Base-by-base conservation (phyloP, 2,329 filamentous ascomycete genomes). In the Beauveria sp. region DNA sequence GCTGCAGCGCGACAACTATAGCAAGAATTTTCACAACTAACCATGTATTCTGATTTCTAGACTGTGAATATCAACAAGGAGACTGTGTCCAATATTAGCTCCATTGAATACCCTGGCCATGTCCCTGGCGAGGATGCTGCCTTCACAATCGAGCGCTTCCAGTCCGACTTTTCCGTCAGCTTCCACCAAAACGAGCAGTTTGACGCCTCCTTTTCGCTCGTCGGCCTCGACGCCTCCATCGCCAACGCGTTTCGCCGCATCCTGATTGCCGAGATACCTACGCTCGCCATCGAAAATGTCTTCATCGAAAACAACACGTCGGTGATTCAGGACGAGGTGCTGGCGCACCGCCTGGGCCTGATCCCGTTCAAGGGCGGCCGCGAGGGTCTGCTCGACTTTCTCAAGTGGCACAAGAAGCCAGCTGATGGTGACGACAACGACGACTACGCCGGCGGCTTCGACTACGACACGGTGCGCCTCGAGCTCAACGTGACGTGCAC, bases 181-280 rank as follows among this genome's bases (percentile, higher is more conserved):
- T 96, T 96, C 73, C 91, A 97, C 82, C 82, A 90, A 67, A 94
- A 96, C 73, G 82, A 89, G 54, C 82, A 83, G 62, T 83, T 85
- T 71, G 86, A 96, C 69, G 80, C 91, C 48, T 88, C 88, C 61
- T 99, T 99, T 79, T 97, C 92, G 40, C 85, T 99, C 65, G 83
- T 96, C 68, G 92, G 93, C 67, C 78, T 97, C 68, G 94, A 99
- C 73, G 92, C 94, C 70, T 88, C 91, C 59, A 86, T 99, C 72
- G 91, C 94, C 70, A 99, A 99, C 74, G 94, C 96, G 70, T 96
- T 97, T 80, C 92, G 94, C 63, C 91, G 94, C 69, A 97, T 97
- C 69, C 83, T 97, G 69, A 89, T 99, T 74, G 84, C 93, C 67
- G 96, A 99, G 79, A 90, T 99, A 58, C 92, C 93, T 20, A 94